phyloP scores from a whole-genome alignment of 163 green algal species.

The Volvox carteri region DNA sequence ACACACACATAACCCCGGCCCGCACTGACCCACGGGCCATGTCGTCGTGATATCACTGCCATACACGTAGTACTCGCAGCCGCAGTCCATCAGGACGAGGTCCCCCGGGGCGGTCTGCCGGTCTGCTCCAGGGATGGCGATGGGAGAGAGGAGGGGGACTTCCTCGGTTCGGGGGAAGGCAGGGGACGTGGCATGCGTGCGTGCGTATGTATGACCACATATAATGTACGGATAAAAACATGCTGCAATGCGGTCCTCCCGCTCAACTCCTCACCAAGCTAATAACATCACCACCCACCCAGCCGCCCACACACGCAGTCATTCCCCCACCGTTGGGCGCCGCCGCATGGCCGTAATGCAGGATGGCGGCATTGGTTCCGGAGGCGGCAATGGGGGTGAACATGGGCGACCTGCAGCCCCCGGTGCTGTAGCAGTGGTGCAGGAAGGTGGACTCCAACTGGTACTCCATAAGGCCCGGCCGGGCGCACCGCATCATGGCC shows the following conservation, averaged over 20 bases:
- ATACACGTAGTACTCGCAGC: slow-evolving; percentile 72
- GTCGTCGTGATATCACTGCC: slow-evolving; percentile 88
- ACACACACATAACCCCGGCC: no score
- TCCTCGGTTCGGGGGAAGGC: no score
- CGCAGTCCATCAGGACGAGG: slow-evolving; percentile 91
- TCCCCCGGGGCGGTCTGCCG: slow-evolving; percentile 81
- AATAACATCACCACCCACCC: not conserved
- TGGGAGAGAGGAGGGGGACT: not conserved
- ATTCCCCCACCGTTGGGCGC: slow-evolving; percentile 81
- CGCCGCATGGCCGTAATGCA: slow-evolving; percentile 94
- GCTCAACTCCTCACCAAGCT: no score
- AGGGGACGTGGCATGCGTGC: not conserved
- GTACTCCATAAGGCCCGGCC: slow-evolving; percentile 89
- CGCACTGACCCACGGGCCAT: slow-evolving; percentile 53
- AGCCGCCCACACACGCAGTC: not conserved
- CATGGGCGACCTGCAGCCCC: slow-evolving; percentile 54
- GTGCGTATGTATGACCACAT: not conserved
- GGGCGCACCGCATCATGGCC: slow-evolving; percentile 77
- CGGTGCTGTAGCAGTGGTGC: slow-evolving; percentile 76
- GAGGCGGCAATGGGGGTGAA: slow-evolving; percentile 93
- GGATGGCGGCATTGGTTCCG: slow-evolving; percentile 85
- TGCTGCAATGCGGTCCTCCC: no score
- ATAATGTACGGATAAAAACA: no score
- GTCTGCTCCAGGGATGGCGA: slow-evolving; percentile 68
- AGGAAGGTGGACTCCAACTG: slow-evolving; percentile 87